Evolutionary conservation across 768 basidiomycete species (phyloP), one percentile per base, ranked within the genome.

Genomic region (Thelephora ganbajun): DNA sequence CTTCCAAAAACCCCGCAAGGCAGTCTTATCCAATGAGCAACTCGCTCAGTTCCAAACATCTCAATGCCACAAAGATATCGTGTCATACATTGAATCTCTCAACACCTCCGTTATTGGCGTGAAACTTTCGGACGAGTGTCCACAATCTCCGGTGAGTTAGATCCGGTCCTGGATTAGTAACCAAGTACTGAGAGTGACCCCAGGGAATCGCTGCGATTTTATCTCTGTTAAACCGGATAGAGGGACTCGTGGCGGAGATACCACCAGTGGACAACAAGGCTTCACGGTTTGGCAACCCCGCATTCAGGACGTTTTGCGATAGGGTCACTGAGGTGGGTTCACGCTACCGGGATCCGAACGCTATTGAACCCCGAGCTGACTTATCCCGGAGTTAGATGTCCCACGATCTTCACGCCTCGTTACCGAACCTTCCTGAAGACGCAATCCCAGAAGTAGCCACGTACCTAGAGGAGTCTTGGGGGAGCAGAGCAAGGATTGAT

Each of bases 211-310:
- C 61, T 34, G 71, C 77, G 11, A 66, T 94, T 11, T 60, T 96
- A 9, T 56, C 58, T 0, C 61, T 92, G 1, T 69, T 98, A 2
- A 74, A 82, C 26, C 61, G 63, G 11, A 75, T 98, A 2, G 80
- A 87, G 56, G 59, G 66, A 14, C 66, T 84, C 11, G 87, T 78
- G 7, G 68, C 69, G 14, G 72, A 69, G 3, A 91, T 79, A 0
- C 96, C 94, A 1, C 81, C 93, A 0, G 79, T 93, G 14, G 83
- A 92, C 53, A 98, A 96, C 60, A 72, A 80, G 44, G 81, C 81
- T 3, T 97, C 93, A 35, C 71, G 94, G 26, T 99, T 99, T 58
- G 94, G 96, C 1, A 99, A 99, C 63, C 96, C 96, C 3, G 96
- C 96, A 0, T 99, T 99, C 64, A 71, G 84, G 56, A 77, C 77